Evolutionary conservation across 2,329 filamentous ascomycete genomes (phyloP).

Genomic region (Epicoccum nigrum): DNA sequence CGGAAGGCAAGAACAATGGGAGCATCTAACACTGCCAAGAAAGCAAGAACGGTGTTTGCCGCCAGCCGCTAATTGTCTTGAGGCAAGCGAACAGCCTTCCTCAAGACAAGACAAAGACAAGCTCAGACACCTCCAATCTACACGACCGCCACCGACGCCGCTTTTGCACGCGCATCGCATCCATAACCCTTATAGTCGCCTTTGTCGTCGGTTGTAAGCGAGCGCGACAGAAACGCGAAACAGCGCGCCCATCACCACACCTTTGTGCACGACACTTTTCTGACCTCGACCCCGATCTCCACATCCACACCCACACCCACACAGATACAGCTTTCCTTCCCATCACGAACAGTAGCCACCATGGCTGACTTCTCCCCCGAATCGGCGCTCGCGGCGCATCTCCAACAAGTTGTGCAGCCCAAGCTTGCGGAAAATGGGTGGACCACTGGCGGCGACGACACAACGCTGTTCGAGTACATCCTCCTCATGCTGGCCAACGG

Average conservation of each 20-base stretch:
- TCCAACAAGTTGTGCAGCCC: constrained; percentile 82
- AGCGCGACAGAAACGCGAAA: constrained; percentile 21
- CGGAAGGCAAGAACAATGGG: too few relatives aligned
- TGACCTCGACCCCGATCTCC: constrained; percentile 12
- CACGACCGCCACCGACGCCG: constrained; percentile 20
- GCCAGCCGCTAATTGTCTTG: constrained; percentile 5
- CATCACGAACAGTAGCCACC: constrained; percentile 18
- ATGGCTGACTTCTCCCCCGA: constrained; percentile 82
- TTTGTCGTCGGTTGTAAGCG: constrained; percentile 16
- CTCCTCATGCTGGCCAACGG: constrained; percentile 96
- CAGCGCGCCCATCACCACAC: constrained; percentile 32
- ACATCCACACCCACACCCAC: constrained; percentile 26
- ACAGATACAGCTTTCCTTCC: constrained; percentile 1
- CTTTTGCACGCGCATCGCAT: constrained; percentile 17
- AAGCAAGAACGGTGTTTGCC: constrained; percentile 10
- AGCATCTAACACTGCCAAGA: constrained; percentile 4
- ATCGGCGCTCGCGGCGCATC: constrained; percentile 82
- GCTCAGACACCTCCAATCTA: constrained; percentile 6
- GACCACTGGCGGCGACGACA: constrained; percentile 80
- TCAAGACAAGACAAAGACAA: constrained; percentile 7
- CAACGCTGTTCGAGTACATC: constrained; percentile 91
- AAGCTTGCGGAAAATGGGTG: constrained; percentile 94
- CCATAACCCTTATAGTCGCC: constrained; percentile 18
- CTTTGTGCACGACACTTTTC: constrained; percentile 27
- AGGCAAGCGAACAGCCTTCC: constrained; percentile 15